Percentiles rank a stretch among this genome's conserved stretches.
Evolutionary conservation across 2,329 filamentous ascomycete species (phyloP).

Genomic region (Talaromyces sp.): DNA sequence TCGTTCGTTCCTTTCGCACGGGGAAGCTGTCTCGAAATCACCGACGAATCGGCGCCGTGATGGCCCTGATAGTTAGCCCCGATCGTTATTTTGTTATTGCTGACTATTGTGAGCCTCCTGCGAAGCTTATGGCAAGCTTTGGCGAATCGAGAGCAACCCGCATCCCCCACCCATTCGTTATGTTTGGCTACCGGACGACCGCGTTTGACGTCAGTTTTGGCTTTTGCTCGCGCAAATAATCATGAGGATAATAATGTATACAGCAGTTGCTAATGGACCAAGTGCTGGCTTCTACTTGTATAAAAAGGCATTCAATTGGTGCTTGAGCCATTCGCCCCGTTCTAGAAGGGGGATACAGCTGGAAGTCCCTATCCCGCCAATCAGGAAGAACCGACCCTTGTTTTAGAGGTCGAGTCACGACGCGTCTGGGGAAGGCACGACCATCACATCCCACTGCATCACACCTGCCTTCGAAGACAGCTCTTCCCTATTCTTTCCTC

Average conservation of each 20-base stretch:
- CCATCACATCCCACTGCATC: not conserved
- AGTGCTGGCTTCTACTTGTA: not conserved
- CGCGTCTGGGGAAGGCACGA: not conserved
- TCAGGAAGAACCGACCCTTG: not conserved
- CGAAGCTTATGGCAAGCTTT: not conserved
- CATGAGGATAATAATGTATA: not conserved
- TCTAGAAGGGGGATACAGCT: too few species aligned
- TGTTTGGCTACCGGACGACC: not conserved
- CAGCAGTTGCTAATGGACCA: not conserved
- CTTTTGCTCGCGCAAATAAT: not conserved
- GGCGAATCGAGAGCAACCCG: not conserved
- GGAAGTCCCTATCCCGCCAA: not conserved
- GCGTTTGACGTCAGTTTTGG: not conserved
- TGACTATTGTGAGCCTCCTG: not conserved
- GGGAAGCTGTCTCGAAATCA: not conserved
- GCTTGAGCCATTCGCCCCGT: not conserved
- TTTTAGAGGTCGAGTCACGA: too few species aligned
- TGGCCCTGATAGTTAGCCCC: not conserved
- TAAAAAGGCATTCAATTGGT: not conserved
- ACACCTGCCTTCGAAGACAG: not conserved
- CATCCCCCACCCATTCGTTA: not conserved
- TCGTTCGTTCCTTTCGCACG: not conserved
- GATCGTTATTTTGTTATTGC: not conserved
- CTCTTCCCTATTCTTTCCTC: not conserved
- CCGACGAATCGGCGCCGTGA: not conserved